Base-by-base conservation (phyloP, 345 rosid species). In the Schrenkiella parvula region DNA sequence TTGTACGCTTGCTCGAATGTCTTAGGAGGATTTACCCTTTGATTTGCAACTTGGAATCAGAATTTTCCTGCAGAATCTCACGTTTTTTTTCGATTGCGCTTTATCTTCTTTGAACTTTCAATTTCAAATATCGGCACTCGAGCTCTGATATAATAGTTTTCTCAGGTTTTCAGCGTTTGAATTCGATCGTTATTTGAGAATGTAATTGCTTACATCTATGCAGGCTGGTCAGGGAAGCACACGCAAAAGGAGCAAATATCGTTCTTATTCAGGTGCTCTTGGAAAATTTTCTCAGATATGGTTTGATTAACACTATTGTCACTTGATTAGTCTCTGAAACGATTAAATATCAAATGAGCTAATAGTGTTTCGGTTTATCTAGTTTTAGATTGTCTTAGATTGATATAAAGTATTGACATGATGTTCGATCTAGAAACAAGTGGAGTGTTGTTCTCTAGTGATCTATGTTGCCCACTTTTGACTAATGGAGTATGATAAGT, bases 201-300 rank as follows among this genome's bases (percentile, higher is more conserved):
- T 12, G 2, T 23, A 32, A 4, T 42, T 78, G 48, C 68, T 32
- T 51, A 58, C 47, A 7, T 58, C 2, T 55, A 1, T 71, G 76
- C 82, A 91, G 96, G 81, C 66, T 95, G 61, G 81, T 78, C 8
- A 66, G 70, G 14, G 65, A 71, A 66, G 81, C 81, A 11, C 81
- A 72, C 64, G 38, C 56, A 1, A 87, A 87, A 72, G 93, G 92
- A 63, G 96, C 98, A 5, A 85, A 89, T 63, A 86, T 91, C 71
- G 80, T 95, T 84, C 99, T 91, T 73, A 84, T 95, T 80, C 96
- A 91, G 97, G 99, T 66, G 43, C 62, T 67, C 18, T 32, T 67
- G n/a, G n/a, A n/a, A 4, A 14, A 23, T 51, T 6, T 42, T 42
- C 53, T 15, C 21, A 42, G 31, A 56, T 28, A 3, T 52, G 2